Evolutionary conservation across 177 flowering plant genomes (phyloP).

Genomic region (Tripterygium wilfordii): DNA sequence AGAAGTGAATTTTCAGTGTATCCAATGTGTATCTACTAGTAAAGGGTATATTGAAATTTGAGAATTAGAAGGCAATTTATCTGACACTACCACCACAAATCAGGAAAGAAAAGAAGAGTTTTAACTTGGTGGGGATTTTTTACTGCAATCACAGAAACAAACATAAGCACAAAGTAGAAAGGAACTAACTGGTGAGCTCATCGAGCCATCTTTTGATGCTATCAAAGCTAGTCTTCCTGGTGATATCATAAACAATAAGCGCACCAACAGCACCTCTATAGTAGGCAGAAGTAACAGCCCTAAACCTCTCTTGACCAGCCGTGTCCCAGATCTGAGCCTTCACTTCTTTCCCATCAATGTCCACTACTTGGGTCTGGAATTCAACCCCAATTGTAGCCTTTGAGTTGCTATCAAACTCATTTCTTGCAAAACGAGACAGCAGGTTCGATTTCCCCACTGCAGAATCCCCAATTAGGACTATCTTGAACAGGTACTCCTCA

Average conservation of each 20-base stretch:
- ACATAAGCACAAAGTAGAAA: neutral
- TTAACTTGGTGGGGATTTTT: neutral
- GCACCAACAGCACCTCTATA: conserved; percentile 57
- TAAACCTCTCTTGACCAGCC: conserved; percentile 53
- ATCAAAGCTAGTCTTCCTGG: conserved; percentile 32
- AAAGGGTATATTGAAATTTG: too few relatives aligned
- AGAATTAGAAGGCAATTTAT: too few relatives aligned
- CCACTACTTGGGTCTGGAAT: conserved; percentile 49
- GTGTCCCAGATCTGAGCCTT: conserved; percentile 69
- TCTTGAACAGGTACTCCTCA: conserved; percentile 57
- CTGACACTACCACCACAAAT: neutral
- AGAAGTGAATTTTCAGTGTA: too few relatives aligned
- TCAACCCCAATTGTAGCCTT: conserved; percentile 59
- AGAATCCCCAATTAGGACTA: conserved; percentile 51
- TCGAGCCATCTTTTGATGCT: conserved; percentile 48
- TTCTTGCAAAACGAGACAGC: conserved; percentile 36
- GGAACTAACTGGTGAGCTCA: conserved; percentile 41
- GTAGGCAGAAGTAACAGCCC: conserved; percentile 61
- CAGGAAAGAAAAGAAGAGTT: neutral
- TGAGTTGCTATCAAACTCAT: conserved; percentile 46
- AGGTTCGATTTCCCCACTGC: conserved; percentile 55
- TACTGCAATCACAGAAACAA: neutral
- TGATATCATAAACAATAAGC: conserved; percentile 48
- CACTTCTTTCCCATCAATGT: conserved; percentile 46
- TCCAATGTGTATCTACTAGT: too few relatives aligned